Base-by-base conservation (phyloP, 2,329 filamentous ascomycete species). In the Talaromyces atroroseus region DNA sequence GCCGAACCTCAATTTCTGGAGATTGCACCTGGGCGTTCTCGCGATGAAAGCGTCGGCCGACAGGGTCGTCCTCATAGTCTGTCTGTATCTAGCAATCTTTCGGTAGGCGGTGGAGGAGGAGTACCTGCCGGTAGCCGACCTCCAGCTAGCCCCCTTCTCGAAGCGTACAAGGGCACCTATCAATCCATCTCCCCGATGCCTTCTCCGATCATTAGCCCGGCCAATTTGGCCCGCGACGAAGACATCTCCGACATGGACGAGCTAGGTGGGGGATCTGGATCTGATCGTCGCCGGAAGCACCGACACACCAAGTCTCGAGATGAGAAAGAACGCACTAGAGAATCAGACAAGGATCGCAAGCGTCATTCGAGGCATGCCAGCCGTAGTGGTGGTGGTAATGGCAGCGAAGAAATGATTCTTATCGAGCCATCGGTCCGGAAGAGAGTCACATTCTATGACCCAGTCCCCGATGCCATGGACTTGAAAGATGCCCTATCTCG, bases 131-230 rank as follows among this genome's bases (percentile, higher is more conserved):
- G 67, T 34, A 69, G 79, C 46, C 82, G 59, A 8, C 59, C 90
- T 1, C 90, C 91, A 0, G 84, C 84, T 1, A 96, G 90, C 60
- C 94, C 92, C 0, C 78, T 97, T 50, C 82, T 96, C 1, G 92
- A 97, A 73, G 87, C 94, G 0, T 97, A 97, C 73, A 88, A 87
- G 60, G 92, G 92, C 40, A 96, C 92, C 0, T 97, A 95, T 65
- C 92, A 97, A 72, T 90, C 89, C 57, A 89, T 95, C 64, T 96
- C 92, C 0, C 92, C 92, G 0, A 96, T 96, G 90, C 92, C 92
- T 0, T 91, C 91, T 0, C 90, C 92, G 0, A 76, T 83, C 57
- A 76, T 48, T 5, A 38, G 32, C 26, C 58, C 58, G 20, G 47
- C 18, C 1, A 42, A 83, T 64, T 76, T 92, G 23, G 78, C 71